These are phyloP conservation scores for sunflower (Helianthus annuus) DNA, from an alignment of 129 eudicot species.

Conservation along the genomic window DNA sequence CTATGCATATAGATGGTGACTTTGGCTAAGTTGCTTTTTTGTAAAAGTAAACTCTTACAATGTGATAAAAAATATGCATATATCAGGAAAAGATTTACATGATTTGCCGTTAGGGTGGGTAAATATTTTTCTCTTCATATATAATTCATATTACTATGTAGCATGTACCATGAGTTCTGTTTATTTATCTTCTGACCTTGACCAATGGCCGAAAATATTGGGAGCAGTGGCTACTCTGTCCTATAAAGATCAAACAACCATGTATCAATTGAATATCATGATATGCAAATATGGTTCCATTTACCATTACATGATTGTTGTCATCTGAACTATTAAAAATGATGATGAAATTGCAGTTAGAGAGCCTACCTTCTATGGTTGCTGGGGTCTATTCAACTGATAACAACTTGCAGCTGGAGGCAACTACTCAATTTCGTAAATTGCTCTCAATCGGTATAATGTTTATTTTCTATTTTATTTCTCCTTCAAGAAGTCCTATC, in stretches of 20 bases:
- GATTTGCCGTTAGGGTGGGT: constrained; percentile 12
- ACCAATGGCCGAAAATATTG: background rate
- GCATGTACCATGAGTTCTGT: background rate
- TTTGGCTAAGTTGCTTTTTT: background rate
- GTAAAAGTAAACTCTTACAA: background rate
- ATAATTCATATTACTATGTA: background rate
- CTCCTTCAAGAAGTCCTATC: background rate
- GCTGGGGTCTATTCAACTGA: constrained; percentile 77
- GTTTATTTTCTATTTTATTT: background rate
- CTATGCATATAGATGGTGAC: background rate
- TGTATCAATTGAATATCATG: background rate
- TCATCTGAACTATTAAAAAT: background rate
- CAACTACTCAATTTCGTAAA: constrained; percentile 90
- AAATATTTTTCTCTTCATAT: constrained; percentile 1
- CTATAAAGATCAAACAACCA: constrained; percentile 12
- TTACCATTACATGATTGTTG: background rate
- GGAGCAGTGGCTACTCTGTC: constrained; percentile 6
- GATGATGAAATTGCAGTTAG: constrained; percentile 52
- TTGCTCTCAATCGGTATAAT: constrained; percentile 79
- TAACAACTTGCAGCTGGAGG: constrained; percentile 70
- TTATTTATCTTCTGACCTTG: constrained; percentile 6
- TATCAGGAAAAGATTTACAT: background rate
- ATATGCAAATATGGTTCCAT: background rate
- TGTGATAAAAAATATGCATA: background rate
- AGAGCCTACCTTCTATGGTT: constrained; percentile 79